A percentile compares a stretch with the other conserved stretches of the same genome.
Conservation (phyloP, 1,284 basidiomycete species). For the Flammula alnicola region DNA sequence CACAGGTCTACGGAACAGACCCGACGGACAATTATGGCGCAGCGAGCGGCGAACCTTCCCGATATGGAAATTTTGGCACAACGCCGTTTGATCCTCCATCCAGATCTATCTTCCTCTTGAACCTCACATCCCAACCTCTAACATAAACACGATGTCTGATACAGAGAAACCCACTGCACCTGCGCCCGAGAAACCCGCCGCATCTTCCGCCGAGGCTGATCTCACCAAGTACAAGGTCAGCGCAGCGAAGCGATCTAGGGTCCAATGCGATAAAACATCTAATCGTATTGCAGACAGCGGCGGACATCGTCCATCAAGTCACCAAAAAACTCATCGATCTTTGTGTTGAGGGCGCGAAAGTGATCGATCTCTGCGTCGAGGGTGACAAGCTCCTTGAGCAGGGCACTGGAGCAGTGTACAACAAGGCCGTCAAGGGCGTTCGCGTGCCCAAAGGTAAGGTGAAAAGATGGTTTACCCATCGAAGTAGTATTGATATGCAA, state of each 20-base stretch:
- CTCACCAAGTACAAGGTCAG: constrained; percentile 83
- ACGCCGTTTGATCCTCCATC: constrained; percentile 15
- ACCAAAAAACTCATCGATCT: constrained; percentile 86
- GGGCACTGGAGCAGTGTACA: constrained; percentile 86
- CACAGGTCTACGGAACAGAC: background rate
- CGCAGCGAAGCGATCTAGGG: constrained; percentile 18
- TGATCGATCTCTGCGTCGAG: constrained; percentile 90
- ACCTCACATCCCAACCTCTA: constrained; percentile 13
- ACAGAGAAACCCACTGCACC: constrained; percentile 45
- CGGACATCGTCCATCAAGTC: constrained; percentile 87
- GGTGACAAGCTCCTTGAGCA: constrained; percentile 93
- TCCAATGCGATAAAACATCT: constrained; percentile 22
- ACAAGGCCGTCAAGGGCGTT: constrained; percentile 86
- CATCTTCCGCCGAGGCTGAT: constrained; percentile 69
- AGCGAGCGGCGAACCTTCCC: constrained; percentile 16
- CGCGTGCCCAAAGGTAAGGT: constrained; percentile 85
- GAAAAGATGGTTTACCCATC: background rate
- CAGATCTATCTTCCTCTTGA: constrained; percentile 7
- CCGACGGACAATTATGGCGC: background rate
- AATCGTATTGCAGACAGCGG: constrained; percentile 66
- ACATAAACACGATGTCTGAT: constrained; percentile 57
- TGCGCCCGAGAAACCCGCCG: constrained; percentile 49
- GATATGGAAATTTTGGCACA: constrained; percentile 22
- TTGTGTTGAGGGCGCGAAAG: constrained; percentile 81
- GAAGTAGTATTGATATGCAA: constrained; percentile 19